Percentiles rank a stretch among this genome's conserved stretches.
phyloP scores from a whole-genome alignment of 1,284 basidiomycete genomes.

The Neonothopanus nambi region DNA sequence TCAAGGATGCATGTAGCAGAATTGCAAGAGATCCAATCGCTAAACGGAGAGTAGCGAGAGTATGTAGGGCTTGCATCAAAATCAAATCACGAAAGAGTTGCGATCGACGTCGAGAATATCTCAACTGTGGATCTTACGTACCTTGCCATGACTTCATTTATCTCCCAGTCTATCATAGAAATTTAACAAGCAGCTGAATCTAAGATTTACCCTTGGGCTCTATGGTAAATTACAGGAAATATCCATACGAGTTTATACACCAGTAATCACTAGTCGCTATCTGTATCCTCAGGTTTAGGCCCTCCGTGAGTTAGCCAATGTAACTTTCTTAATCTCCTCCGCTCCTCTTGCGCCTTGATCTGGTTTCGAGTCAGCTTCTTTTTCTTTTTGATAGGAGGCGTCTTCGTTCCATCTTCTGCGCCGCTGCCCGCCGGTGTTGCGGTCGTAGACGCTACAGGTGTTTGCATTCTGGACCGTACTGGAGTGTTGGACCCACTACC shows the following conservation, averaged over 20 bases:
- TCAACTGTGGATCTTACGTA: too few relatives aligned
- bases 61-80: too few relatives aligned
- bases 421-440: conserved; percentile 76
- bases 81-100: too few relatives aligned
- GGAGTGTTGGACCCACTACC: conserved; percentile 74
- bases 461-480: conserved; percentile 54
- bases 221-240: neutral
- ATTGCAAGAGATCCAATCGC: too few relatives aligned
- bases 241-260: neutral
- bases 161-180: too few relatives aligned
- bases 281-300: conserved; percentile 78
- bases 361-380: conserved; percentile 93
- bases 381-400: conserved; percentile 68
- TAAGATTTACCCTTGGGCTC: neutral
- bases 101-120: too few relatives aligned
- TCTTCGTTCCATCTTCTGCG: conserved; percentile 52
- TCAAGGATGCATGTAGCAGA: too few relatives aligned
- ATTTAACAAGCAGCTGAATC: too few relatives aligned
- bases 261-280: conserved; percentile 46
- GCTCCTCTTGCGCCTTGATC: conserved; percentile 84
- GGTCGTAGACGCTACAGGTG: conserved; percentile 60
- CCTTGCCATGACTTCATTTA: too few relatives aligned
- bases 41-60: too few relatives aligned
- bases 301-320: conserved; percentile 85
- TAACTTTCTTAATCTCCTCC: conserved; percentile 76